These are phyloP conservation scores for Rickenella mellea DNA, from an alignment of 768 basidiomycete species.

Conservation along the genomic window DNA sequence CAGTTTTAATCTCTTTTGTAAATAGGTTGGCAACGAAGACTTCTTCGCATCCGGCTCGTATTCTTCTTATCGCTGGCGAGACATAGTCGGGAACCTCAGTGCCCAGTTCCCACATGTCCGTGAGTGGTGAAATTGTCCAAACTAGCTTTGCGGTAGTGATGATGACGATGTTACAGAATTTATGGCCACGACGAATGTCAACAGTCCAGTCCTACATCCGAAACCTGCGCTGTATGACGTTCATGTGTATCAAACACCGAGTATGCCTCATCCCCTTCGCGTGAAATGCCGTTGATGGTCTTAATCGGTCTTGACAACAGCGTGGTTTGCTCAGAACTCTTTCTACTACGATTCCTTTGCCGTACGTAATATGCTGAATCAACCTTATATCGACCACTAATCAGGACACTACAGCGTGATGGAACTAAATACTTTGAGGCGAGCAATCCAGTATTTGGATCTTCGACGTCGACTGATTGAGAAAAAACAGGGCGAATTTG, in stretches of 20 bases:
- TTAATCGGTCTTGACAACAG: constrained; percentile 8
- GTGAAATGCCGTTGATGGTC: neutral
- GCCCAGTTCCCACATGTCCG: constrained; percentile 42
- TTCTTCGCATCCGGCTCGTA: constrained; percentile 31
- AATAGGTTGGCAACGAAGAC: constrained; percentile 58
- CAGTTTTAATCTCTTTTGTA: too few species aligned
- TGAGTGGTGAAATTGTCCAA: constrained; percentile 19
- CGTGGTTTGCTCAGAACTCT: constrained; percentile 36
- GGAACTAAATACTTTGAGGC: constrained; percentile 52
- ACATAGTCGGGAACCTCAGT: constrained; percentile 34
- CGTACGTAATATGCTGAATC: constrained; percentile 11
- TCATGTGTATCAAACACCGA: constrained; percentile 51
- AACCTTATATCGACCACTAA: neutral
- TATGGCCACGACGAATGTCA: constrained; percentile 42
- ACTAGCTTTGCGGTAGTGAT: too few species aligned
- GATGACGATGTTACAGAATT: constrained; percentile 31
- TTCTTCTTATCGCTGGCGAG: constrained; percentile 39
- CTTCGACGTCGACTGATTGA: neutral
- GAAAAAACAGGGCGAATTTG: constrained; percentile 45
- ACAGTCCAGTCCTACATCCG: constrained; percentile 35
- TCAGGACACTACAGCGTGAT: constrained; percentile 43
- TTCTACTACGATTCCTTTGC: constrained; percentile 42
- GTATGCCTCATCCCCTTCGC: constrained; percentile 23
- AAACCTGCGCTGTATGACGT: constrained; percentile 44
- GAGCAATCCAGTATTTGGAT: neutral